Evolutionary conservation across 441 rosid species (phyloP), one percentile per base, ranked within the genome.

Genomic region (Hura crepitans): DNA sequence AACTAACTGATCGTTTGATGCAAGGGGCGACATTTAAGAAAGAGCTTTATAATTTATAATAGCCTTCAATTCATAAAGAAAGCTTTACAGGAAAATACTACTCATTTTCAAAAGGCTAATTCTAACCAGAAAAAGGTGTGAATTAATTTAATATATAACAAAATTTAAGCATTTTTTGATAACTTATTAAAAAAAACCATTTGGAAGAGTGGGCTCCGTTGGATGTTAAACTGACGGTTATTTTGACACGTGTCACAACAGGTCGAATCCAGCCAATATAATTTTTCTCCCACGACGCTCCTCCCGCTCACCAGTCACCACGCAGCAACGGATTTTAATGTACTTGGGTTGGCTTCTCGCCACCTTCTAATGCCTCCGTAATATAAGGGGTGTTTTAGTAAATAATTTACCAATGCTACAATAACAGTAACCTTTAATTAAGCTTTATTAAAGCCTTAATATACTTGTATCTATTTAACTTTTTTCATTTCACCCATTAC

Each of bases 261-360:
- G 23, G 15, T 37, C 35, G 31, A 37, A n/a, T 58, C 15, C 72
- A 43, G 56, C 65, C 55, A 56, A 45, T 1, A 49, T 31, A 18
- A 11, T 45, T 50, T 65, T 50, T 50, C 30, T 51, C 50, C 73
- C 73, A 3, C 56, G 65, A 60, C 66, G 73, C 73, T 69, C 66
- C 65, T 46, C 64, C 64, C n/a, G n/a, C n/a, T n/a, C n/a, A n/a
- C n/a, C n/a, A n/a, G n/a, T 42, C 42, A 10, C 59, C 15, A 5
- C 60, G 23, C 49, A 3, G 61, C 50, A 9, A 30, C 35, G 4
- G 17, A 37, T 37, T n/a, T n/a, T n/a, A 10, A 23, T 18, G 14
- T 5, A 30, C 25, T 30, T 30, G 5, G 28, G n/a, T 56, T 25
- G 28, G 23, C 54, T 18, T 17, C n/a, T 15, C n/a, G 25, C 35